Percentiles rank a stretch among this genome's conserved stretches.
Evolutionary conservation across 129 eudicot species (phyloP).

Genomic region (Arctium lappa): DNA sequence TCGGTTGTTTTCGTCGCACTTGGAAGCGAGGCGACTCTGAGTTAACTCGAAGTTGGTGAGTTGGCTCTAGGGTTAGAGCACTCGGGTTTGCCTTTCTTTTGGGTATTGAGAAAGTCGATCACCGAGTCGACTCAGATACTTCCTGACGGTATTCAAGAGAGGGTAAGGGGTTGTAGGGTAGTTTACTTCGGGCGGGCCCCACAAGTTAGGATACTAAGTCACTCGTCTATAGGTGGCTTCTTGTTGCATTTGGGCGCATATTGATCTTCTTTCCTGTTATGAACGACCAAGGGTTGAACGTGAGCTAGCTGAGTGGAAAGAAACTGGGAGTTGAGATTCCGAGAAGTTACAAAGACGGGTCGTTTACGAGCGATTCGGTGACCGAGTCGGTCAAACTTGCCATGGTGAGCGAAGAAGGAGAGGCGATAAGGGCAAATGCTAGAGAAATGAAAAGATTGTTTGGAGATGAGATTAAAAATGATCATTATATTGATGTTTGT

Average conservation of each 20-base stretch:
- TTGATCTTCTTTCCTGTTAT: constrained; percentile 69
- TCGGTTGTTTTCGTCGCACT: constrained; percentile 67
- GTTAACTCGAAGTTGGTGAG: constrained; percentile 43
- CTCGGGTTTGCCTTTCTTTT: constrained; percentile 62
- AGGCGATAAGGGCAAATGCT: constrained; percentile 46
- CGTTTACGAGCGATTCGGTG: constrained; percentile 57
- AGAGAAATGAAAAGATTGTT: constrained; percentile 41
- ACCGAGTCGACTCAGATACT: constrained; percentile 36
- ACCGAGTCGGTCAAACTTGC: constrained; percentile 47
- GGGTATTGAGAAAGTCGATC: constrained; percentile 55
- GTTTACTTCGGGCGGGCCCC: constrained; percentile 65
- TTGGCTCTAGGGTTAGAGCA: constrained; percentile 71
- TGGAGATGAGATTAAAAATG: constrained; percentile 38
- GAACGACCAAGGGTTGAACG: constrained; percentile 84
- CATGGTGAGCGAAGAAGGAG: constrained; percentile 53
- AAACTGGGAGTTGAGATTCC: constrained; percentile 65
- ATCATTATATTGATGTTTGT: constrained; percentile 35
- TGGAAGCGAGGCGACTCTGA: constrained; percentile 65
- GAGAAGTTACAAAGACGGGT: constrained; percentile 52
- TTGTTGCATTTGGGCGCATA: constrained; percentile 61
- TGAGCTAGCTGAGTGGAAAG: constrained; percentile 52
- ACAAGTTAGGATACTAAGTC: constrained; percentile 68
- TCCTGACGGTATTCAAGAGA: constrained; percentile 50
- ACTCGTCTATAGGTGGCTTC: constrained; percentile 58
- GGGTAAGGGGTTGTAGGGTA: constrained; percentile 46